phyloP scores from a whole-genome alignment of 768 basidiomycete species.

The Pleurotus giganteus region DNA sequence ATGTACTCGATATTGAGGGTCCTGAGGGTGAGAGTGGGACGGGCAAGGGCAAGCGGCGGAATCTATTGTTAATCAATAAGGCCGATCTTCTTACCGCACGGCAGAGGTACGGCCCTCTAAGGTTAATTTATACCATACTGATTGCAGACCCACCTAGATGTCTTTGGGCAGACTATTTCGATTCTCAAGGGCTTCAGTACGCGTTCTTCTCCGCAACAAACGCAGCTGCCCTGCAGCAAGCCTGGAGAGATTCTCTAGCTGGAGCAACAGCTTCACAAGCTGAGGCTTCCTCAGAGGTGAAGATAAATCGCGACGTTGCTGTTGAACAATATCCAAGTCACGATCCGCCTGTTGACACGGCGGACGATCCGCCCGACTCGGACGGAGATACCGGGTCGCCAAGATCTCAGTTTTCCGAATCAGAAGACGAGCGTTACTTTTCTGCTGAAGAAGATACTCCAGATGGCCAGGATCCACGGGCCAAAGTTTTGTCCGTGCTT shows the following conservation, averaged over 20 bases:
- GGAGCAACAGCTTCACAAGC: constrained; percentile 21
- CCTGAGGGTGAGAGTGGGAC: constrained; percentile 79
- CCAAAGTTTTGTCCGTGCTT: constrained; percentile 76
- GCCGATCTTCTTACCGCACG: constrained; percentile 84
- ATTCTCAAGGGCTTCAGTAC: constrained; percentile 67
- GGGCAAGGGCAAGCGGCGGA: constrained; percentile 69
- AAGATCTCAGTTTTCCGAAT: constrained; percentile 20
- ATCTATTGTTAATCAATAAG: constrained; percentile 90
- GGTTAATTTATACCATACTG: not conserved
- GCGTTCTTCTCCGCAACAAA: constrained; percentile 94
- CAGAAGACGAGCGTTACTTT: constrained; percentile 40
- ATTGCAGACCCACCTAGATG: constrained; percentile 50
- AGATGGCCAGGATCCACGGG: constrained; percentile 59
- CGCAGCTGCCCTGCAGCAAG: constrained; percentile 81
- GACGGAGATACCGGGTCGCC: constrained; percentile 21
- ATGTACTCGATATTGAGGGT: constrained; percentile 83
- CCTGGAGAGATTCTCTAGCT: constrained; percentile 47
- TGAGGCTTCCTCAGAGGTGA: constrained; percentile 8
- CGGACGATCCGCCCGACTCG: constrained; percentile 22
- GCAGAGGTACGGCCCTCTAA: constrained; percentile 62
- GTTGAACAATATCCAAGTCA: constrained; percentile 18
- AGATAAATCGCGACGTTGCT: constrained; percentile 8
- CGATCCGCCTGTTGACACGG: constrained; percentile 23
- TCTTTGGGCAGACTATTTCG: constrained; percentile 92
- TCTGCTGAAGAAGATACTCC: constrained; percentile 52